Base-by-base conservation (phyloP, 2,329 filamentous ascomycete genomes). In the Fusarium goolgardi region DNA sequence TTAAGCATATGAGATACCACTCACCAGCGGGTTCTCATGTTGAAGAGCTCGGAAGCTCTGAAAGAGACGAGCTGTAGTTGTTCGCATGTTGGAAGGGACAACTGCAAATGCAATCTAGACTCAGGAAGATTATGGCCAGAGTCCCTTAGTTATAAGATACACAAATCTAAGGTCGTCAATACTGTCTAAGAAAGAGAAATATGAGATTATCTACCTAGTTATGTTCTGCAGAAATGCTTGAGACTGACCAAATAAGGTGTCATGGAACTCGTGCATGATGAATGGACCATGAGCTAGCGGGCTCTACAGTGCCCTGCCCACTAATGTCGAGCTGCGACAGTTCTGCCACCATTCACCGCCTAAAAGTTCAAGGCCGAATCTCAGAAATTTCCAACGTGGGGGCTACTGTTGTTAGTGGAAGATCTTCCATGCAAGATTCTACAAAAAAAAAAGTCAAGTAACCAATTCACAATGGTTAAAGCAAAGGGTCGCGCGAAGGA, bases 21-120 rank as follows among this genome's bases (percentile, higher is more conserved):
- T 47, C 40, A 96, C 94, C 76, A 97, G 80, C 6, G 94, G 94
- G 71, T 97, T 97, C 71, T 97, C 94, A 89, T 97, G 94, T 39
- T 74, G 73, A 3, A 80, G 70, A 50, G 73, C 65, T 32, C 71
- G 71, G 20, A 72, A 41, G 20, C 66, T 63, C 46, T 76, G 79
- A 49, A 82, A 79, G 40, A 83, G 73, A 9, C 78, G 79, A 18
- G 73, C 62, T 29, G 76, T 53, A 34, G 79, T 78, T 55, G 77
- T 62, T 27, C 78, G 79, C 81, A 84, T 84, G 8, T 18, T 75
- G 62, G 57, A 23, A 46, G n/a, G 10, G 20, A 27, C 16, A 29
- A 29, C 12, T 34, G 7, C 15, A 39, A 16, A 21, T 20, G 16
- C 13, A 18, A 13, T 20, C 21, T 7, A 39, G 9, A 23, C 9